phyloP scores from a whole-genome alignment of 345 rosid species.

The Citrus unshiu region DNA sequence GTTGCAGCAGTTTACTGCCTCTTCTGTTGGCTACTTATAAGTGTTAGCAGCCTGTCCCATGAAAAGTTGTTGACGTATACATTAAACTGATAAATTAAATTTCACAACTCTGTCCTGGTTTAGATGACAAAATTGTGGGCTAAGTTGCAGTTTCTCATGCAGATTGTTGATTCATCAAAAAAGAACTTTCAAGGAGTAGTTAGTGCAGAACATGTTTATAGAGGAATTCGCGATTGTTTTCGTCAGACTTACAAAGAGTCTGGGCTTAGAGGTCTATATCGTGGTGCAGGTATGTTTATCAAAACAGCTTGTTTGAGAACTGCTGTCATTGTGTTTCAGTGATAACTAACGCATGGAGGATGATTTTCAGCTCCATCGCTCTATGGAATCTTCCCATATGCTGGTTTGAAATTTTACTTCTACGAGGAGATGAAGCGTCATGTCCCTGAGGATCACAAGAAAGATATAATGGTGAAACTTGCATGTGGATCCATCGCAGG shows the following conservation, averaged over 20 bases:
- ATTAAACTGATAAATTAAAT: neutral
- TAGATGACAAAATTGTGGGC: neutral
- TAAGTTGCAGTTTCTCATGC: constrained; percentile 24
- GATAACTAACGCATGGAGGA: constrained; percentile 3
- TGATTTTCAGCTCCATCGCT: constrained; percentile 73
- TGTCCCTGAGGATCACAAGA: constrained; percentile 71
- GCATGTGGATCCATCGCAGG: constrained; percentile 89
- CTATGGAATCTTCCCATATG: constrained; percentile 93
- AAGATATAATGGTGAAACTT: constrained; percentile 66
- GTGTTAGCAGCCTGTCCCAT: neutral
- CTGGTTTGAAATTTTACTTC: constrained; percentile 96
- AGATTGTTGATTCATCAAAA: constrained; percentile 67
- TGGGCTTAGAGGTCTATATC: constrained; percentile 80
- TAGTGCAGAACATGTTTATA: constrained; percentile 45
- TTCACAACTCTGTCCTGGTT: constrained; percentile 5
- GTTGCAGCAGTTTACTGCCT: constrained; percentile 1
- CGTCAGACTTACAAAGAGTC: constrained; percentile 65
- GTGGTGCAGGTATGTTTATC: constrained; percentile 73
- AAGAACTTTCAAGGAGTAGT: constrained; percentile 30
- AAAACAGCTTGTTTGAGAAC: constrained; percentile 12
- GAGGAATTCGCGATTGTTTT: constrained; percentile 83
- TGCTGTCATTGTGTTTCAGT: constrained; percentile 5
- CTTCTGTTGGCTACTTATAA: neutral
- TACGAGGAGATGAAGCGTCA: constrained; percentile 93
- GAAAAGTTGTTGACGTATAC: neutral